Evolutionary conservation across 1,284 basidiomycete species (phyloP).

Genomic region (Xerocomus tenax): DNA sequence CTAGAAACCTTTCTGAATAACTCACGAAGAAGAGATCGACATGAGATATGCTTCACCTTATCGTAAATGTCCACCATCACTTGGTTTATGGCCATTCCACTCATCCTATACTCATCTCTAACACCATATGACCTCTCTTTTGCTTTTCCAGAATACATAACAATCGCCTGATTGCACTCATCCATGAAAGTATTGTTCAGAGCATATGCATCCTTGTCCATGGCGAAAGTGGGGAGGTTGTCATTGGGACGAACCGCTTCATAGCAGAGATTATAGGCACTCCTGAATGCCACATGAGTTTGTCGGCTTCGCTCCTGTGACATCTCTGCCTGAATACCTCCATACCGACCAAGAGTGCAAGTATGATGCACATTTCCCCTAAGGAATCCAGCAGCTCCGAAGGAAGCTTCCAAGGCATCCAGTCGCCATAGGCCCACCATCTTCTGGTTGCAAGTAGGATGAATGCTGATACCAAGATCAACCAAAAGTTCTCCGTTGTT

Average conservation of each 20-base stretch:
- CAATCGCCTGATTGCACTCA: not conserved
- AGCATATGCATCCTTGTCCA: not conserved
- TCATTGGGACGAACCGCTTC: slow-evolving; percentile 6
- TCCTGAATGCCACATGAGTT: slow-evolving; percentile 11
- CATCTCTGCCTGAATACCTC: slow-evolving; percentile 13
- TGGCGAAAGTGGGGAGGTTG: slow-evolving; percentile 1
- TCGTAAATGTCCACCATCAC: not conserved
- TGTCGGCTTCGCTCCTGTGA: not conserved
- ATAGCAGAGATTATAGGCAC: slow-evolving; percentile 14
- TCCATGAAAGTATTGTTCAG: not conserved
- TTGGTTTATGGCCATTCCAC: not conserved
- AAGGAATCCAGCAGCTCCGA: slow-evolving; percentile 1
- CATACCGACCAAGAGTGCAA: slow-evolving; percentile 7
- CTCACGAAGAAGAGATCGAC: not conserved
- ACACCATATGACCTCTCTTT: not conserved
- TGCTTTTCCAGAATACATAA: not conserved
- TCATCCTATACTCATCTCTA: not conserved
- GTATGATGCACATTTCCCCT: slow-evolving; percentile 4
- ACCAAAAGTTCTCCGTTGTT: slow-evolving; percentile 7
- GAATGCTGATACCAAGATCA: not conserved
- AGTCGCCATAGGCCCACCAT: slow-evolving; percentile 12
- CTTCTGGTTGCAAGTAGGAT: not conserved
- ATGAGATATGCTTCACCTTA: not conserved
- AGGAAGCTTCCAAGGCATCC: slow-evolving; percentile 9
- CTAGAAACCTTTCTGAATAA: not conserved